Base-by-base conservation (phyloP, 441 rosid genomes). In the Rhodomyrtus psidioides region DNA sequence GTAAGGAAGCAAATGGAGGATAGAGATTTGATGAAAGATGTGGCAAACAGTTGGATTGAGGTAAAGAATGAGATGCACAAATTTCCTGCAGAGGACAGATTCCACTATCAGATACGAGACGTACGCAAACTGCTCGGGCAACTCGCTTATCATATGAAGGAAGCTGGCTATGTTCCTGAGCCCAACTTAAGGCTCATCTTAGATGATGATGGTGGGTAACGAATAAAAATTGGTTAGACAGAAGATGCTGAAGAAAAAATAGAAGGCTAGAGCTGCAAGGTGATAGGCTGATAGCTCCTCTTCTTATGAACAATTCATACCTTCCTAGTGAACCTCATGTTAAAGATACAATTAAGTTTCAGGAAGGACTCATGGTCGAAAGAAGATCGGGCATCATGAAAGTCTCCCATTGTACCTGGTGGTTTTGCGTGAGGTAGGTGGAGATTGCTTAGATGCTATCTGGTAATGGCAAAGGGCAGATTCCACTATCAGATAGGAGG, bases 31-130 rank as follows among this genome's bases (percentile, higher is more conserved):
- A 91, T 30, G 28, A 93, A 93, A 85, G 91, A 93, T 84, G 85
- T 85, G 9, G 94, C 91, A 44, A 85, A 75, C 27, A 89, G 93
- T 88, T 91, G 92, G 93, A 89, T 91, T 53, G 92, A 93, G 90
- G 90, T 90, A 83, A 88, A 89, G 84, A 88, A 89, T 89, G 87
- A 39, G 58, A 83, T 86, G 51, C 90, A 90, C 74, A 89, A 90
- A 79, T 90, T 92, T 87, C 85, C 81, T 21, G 89, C 88, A 10
- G 89, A 88, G 88, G 94, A 82, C 34, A 53, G 65, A 82, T 75
- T n/a, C 62, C 93, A 89, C 57, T n/a, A 81, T 84, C 88, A 82
- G 39, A 75, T 87, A 9, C 88, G 88, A 70, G 85, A 89, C 51
- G 76, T 89, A 59, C 28, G 82, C 46, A 84, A 87, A 83, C 70